Percentiles rank a stretch among this genome's conserved stretches.
Conservation (phyloP, 306 rosid species). For the Cicer arietinum region DNA sequence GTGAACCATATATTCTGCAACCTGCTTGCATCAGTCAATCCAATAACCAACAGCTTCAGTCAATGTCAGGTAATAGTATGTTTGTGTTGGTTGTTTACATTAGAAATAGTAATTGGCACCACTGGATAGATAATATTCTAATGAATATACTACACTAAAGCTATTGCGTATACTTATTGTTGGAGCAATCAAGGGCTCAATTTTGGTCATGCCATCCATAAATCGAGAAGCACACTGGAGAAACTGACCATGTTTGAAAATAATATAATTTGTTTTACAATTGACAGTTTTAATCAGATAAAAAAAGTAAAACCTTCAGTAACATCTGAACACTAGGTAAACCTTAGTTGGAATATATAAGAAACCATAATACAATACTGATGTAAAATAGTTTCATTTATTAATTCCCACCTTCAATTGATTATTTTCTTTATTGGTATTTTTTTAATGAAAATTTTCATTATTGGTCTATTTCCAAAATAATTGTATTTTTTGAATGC, state of each 20-base stretch:
- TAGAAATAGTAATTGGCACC: conserved; percentile 19
- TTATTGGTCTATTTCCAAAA: conserved; percentile 14
- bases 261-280: conserved; percentile 30
- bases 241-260: conserved; percentile 33
- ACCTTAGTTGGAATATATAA: conserved; percentile 27
- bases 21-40: conserved; percentile 57
- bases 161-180: conserved; percentile 27
- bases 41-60: conserved; percentile 56
- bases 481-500: conserved; percentile 11
- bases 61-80: conserved; percentile 62
- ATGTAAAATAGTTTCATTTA: conserved; percentile 25
- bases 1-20: conserved; percentile 69
- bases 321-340: conserved; percentile 21
- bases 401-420: conserved; percentile 12
- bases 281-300: conserved; percentile 24
- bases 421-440: conserved; percentile 19
- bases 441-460: neutral
- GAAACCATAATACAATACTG: conserved; percentile 16
- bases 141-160: conserved; percentile 26
- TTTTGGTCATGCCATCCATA: conserved; percentile 24
- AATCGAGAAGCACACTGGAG: conserved; percentile 34
- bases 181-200: conserved; percentile 37
- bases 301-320: conserved; percentile 11
- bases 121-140: conserved; percentile 16
- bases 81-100: conserved; percentile 20